Conservation (phyloP, 768 basidiomycete genomes). For the Rhodocollybia butyracea region DNA sequence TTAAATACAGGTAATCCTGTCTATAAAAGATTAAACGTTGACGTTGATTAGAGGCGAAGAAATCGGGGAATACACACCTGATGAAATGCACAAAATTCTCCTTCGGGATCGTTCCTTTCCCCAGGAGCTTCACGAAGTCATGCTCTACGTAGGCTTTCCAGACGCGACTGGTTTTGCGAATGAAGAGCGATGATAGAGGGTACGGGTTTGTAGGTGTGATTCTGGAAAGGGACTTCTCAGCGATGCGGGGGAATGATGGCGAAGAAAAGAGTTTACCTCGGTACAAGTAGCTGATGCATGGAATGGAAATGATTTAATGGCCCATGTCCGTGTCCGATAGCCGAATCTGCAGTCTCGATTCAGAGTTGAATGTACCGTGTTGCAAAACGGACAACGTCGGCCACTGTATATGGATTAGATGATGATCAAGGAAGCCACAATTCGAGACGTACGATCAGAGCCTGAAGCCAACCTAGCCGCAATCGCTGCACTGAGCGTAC, state of each 20-base stretch:
- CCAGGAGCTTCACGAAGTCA: constrained; percentile 77
- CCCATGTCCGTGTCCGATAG: constrained; percentile 74
- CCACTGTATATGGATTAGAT: constrained; percentile 35
- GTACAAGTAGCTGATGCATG: constrained; percentile 43
- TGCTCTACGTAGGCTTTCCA: constrained; percentile 84
- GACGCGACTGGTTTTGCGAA: constrained; percentile 46
- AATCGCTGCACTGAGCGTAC: constrained; percentile 84
- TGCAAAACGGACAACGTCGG: constrained; percentile 56
- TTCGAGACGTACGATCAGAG: constrained; percentile 34
- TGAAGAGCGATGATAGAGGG: constrained; percentile 66
- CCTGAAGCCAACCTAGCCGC: constrained; percentile 62
- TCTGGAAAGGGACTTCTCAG: constrained; percentile 28
- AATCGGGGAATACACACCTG: constrained; percentile 51
- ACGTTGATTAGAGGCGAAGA: not conserved
- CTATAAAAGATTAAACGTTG: constrained; percentile 36
- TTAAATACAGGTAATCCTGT: constrained; percentile 80
- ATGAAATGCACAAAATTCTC: constrained; percentile 83
- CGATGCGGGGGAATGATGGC: not conserved
- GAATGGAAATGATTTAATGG: constrained; percentile 86
- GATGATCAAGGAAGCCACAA: not conserved
- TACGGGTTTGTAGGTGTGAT: constrained; percentile 58
- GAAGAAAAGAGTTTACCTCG: constrained; percentile 31
- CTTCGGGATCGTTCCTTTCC: constrained; percentile 61
- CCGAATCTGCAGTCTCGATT: constrained; percentile 59
- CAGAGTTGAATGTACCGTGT: constrained; percentile 71